Conservation (phyloP, 176 grass and related monocot genomes). For the Calamus simplicifolius region DNA sequence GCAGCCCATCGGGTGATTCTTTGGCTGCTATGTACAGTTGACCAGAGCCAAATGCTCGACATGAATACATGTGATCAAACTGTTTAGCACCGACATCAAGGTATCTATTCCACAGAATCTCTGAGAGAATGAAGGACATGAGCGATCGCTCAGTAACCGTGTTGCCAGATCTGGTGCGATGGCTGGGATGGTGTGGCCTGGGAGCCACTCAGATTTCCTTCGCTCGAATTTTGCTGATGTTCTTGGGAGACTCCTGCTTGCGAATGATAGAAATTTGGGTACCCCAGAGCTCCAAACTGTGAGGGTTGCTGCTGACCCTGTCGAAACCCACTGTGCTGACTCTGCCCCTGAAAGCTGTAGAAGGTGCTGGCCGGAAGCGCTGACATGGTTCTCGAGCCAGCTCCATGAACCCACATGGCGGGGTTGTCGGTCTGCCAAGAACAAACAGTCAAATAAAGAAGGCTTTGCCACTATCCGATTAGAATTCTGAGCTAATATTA, state of each 20-base stretch:
- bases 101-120: too few relatives aligned
- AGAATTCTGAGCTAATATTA: neutral
- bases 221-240: conserved; percentile 49
- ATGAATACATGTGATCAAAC: neutral
- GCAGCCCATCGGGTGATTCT: conserved; percentile 2
- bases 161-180: conserved; percentile 71
- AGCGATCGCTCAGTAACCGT: conserved; percentile 50
- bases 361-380: conserved; percentile 49
- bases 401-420: conserved; percentile 79
- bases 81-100: neutral
- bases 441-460: neutral
- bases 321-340: conserved; percentile 61
- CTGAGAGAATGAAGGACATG: neutral
- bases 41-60: conserved; percentile 1
- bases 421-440: conserved; percentile 59
- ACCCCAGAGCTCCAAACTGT: conserved; percentile 58
- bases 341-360: conserved; percentile 76
- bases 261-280: conserved; percentile 30
- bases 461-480: too few relatives aligned
- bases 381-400: conserved; percentile 70
- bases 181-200: conserved; percentile 25
- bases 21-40: neutral
- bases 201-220: conserved; percentile 49
- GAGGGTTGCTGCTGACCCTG: conserved; percentile 70
- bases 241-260: conserved; percentile 57